Conservation (phyloP, 2,329 filamentous ascomycete species). For the Trichoderma aggressivum region DNA sequence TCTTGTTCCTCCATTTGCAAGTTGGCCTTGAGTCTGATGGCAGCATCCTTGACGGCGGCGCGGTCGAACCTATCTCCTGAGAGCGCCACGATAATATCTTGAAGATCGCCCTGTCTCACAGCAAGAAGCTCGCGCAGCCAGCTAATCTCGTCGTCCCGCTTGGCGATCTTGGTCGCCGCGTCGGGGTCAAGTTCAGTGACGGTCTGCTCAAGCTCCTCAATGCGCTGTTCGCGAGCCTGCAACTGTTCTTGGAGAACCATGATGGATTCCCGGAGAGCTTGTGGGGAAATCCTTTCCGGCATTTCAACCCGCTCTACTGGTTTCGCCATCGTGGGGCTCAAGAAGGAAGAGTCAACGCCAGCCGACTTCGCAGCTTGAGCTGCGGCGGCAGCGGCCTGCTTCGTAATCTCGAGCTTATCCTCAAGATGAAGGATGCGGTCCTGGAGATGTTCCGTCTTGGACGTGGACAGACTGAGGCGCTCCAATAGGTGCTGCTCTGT, state of each 20-base stretch:
- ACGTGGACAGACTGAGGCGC: slow-evolving; percentile 74
- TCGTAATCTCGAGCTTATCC: slow-evolving; percentile 86
- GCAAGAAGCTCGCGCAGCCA: slow-evolving; percentile 93
- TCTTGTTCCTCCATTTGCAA: slow-evolving; percentile 98
- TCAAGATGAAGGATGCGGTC: slow-evolving; percentile 82
- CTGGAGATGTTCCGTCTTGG: slow-evolving; percentile 80
- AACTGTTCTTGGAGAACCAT: slow-evolving; percentile 95
- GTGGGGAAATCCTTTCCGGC: slow-evolving; percentile 86
- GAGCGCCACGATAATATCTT: slow-evolving; percentile 82
- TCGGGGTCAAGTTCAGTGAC: slow-evolving; percentile 70
- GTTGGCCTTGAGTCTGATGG: slow-evolving; percentile 89
- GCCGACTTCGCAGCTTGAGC: slow-evolving; percentile 67
- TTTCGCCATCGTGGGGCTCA: slow-evolving; percentile 23
- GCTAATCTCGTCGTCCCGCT: slow-evolving; percentile 87
- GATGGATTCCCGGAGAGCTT: slow-evolving; percentile 93
- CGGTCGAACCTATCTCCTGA: slow-evolving; percentile 72
- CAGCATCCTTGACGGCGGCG: slow-evolving; percentile 79
- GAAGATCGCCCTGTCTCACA: slow-evolving; percentile 84
- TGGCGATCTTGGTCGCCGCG: slow-evolving; percentile 76
- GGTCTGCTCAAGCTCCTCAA: slow-evolving; percentile 79
- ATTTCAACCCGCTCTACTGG: slow-evolving; percentile 44
- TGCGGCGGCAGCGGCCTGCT: slow-evolving; percentile 80
- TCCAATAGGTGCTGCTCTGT: slow-evolving; percentile 77
- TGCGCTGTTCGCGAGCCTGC: slow-evolving; percentile 85
- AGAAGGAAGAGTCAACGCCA: slow-evolving; percentile 38